These are phyloP conservation scores for Capillidium heterosporum DNA, from an alignment of 371 early-diverging fungal genomes.

Conservation along the genomic window DNA sequence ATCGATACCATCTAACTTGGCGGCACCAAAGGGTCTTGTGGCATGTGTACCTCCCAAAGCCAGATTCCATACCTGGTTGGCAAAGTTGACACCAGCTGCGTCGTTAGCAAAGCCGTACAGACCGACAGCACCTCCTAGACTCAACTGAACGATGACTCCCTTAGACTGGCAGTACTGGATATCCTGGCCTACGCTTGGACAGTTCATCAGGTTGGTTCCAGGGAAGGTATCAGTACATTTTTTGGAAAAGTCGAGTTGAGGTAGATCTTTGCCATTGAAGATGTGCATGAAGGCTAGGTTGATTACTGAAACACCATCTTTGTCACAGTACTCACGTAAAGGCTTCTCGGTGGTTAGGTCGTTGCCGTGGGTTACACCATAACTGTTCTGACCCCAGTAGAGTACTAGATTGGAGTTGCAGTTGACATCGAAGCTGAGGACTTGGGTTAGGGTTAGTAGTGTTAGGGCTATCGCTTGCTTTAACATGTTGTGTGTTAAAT, in stretches of 20 bases:
- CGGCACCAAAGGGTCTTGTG: constrained; percentile 40
- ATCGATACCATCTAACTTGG: constrained; percentile 44
- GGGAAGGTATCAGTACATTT: not conserved
- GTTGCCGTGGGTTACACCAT: constrained; percentile 18
- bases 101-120: constrained; percentile 26
- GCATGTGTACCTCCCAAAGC: constrained; percentile 29
- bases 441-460: no score
- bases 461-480: no score
- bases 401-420: not conserved
- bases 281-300: constrained; percentile 40
- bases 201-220: constrained; percentile 14
- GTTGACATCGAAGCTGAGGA: not conserved
- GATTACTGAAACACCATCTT: constrained; percentile 25
- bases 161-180: constrained; percentile 35
- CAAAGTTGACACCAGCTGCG: constrained; percentile 23
- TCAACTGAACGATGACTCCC: constrained; percentile 37
- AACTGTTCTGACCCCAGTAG: not conserved
- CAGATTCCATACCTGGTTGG: constrained; percentile 34
- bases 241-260: not conserved
- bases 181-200: constrained; percentile 27
- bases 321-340: constrained; percentile 22
- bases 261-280: constrained; percentile 19
- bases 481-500: no score
- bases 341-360: constrained; percentile 10
- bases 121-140: constrained; percentile 48